phyloP scores from a whole-genome alignment of 192 early-diverging fungal genomes.

The Mortierella hygrophila region DNA sequence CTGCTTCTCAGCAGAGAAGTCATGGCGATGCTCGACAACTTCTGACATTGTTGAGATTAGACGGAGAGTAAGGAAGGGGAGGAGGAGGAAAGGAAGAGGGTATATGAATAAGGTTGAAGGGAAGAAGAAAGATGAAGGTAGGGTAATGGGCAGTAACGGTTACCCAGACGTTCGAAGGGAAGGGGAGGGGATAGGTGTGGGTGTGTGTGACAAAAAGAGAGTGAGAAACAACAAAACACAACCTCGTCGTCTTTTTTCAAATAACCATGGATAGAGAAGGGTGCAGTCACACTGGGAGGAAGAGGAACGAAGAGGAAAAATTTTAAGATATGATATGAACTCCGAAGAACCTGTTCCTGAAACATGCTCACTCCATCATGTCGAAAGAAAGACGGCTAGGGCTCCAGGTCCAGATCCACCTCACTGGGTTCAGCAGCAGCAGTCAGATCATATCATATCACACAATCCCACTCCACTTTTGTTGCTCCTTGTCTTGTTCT shows the following conservation, averaged over 20 bases:
- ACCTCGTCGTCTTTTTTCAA: neutral
- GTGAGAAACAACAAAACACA: constrained; percentile 13
- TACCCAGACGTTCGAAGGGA: constrained; percentile 14
- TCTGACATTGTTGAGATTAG: constrained; percentile 19
- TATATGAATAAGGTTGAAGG: neutral
- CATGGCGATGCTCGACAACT: neutral
- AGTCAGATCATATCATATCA: neutral
- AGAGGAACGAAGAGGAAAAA: neutral
- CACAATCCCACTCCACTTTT: neutral
- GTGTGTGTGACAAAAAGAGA: neutral
- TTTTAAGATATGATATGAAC: neutral
- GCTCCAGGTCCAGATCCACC: neutral
- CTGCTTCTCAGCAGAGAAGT: constrained; percentile 4
- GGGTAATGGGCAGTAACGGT: constrained; percentile 8
- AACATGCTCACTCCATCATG: neutral
- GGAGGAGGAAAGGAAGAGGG: neutral
- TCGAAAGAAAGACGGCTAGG: neutral
- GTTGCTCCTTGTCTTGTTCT: too few species aligned
- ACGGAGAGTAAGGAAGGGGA: neutral
- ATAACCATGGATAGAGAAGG: neutral
- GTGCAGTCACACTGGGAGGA: neutral
- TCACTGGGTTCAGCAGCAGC: neutral
- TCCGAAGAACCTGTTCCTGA: neutral
- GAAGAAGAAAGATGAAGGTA: neutral
- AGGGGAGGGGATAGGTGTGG: neutral